Percentiles rank a stretch among this genome's conserved stretches.
phyloP scores from a whole-genome alignment of 108 stramenopile genomes.

The Nannochloropsis granulata region DNA sequence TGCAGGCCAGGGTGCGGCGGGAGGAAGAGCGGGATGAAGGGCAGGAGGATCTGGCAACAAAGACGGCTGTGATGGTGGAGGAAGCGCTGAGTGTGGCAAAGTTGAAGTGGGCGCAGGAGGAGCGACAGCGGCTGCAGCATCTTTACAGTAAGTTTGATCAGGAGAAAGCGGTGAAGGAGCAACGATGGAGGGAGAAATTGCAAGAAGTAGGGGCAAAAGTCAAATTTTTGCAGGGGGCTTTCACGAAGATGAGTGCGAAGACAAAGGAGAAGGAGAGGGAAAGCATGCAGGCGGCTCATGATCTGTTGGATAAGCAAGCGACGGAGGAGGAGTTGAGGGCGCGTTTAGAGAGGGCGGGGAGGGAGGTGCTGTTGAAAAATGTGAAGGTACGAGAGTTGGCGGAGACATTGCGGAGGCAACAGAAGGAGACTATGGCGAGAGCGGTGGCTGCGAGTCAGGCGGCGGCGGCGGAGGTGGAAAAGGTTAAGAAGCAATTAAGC shows the following conservation, averaged over 20 bases:
- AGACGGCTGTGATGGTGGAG: background rate
- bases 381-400: background rate
- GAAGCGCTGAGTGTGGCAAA: background rate
- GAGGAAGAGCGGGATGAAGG: background rate
- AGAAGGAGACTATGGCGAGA: background rate
- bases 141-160: background rate
- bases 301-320: background rate
- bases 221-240: background rate
- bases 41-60: background rate
- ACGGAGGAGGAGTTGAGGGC: background rate
- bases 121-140: background rate
- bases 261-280: background rate
- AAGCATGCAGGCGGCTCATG: background rate
- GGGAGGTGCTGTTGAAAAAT: background rate
- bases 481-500: background rate
- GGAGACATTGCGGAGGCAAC: background rate
- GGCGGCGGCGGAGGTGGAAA: background rate
- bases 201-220: background rate
- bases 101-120: background rate
- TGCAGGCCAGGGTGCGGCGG: background rate
- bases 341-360: background rate
- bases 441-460: background rate
- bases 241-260: background rate
- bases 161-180: background rate
- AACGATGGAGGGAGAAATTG: background rate